Evolutionary conservation across 805 yeast genomes (phyloP).

Genomic region (Scheffersomyces stipitis): DNA sequence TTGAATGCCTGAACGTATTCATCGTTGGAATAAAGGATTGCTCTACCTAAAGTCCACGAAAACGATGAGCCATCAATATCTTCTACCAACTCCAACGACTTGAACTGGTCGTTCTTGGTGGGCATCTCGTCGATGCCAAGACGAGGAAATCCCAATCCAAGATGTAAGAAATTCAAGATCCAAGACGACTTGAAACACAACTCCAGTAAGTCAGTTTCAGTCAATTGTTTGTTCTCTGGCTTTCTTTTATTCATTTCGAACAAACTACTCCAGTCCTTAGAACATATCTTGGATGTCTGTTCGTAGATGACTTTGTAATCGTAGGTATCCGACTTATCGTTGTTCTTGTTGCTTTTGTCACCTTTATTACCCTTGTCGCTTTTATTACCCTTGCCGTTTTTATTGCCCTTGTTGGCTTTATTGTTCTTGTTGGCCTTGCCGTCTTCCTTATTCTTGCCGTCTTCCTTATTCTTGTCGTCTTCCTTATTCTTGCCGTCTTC

Average conservation of each 20-base stretch:
- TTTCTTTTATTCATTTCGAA: conserved; percentile 31
- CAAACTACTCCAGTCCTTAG: conserved; percentile 38
- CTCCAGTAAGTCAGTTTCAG: conserved; percentile 47
- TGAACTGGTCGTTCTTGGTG: conserved; percentile 18
- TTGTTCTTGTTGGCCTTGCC: background rate
- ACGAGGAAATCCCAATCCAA: conserved; percentile 60
- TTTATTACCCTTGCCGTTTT: background rate
- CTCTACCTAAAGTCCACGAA: conserved; percentile 61
- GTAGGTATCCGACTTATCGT: conserved; percentile 31
- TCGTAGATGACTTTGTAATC: conserved; percentile 44
- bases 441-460: conserved; percentile 5
- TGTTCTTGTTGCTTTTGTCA: conserved; percentile 4
- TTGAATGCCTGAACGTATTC: conserved; percentile 48
- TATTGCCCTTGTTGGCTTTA: conserved; percentile 2
- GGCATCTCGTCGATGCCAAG: conserved; percentile 40
- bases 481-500: no score
- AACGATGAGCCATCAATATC: conserved; percentile 42
- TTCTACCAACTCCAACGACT: conserved; percentile 46
- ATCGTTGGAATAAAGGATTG: conserved; percentile 59
- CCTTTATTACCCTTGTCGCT: conserved; percentile 7
- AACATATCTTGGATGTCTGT: conserved; percentile 49
- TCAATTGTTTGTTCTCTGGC: conserved; percentile 26
- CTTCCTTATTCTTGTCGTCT: conserved; percentile 30
- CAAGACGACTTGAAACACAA: conserved; percentile 64
- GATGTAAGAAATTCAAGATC: conserved; percentile 55